Evolutionary conservation across 352 stramenopile species (phyloP), one percentile per base, ranked within the genome.

Genomic region (Phytophthora melonis): DNA sequence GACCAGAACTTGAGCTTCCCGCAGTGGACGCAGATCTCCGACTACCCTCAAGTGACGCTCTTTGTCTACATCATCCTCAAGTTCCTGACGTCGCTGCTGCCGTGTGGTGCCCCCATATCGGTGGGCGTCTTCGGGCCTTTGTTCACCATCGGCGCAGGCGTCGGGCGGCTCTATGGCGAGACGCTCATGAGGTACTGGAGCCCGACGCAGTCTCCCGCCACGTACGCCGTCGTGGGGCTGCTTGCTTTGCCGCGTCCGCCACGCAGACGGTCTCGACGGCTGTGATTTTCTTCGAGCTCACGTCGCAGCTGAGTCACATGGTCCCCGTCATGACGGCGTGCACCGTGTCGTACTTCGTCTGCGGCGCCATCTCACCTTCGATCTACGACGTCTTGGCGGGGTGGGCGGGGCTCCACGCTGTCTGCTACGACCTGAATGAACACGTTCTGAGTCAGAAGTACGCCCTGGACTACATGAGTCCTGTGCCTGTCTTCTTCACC

Each of bases 221-320:
- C 89, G 19, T 98, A 98, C 53, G 92, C 94, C 0, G 87, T 99
- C 16, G 93, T 98, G 16, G 96, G 0, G 96, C 95, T 3, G 94
- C 95, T 16, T 95, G 91, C 66, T 97, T 98, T 69, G 80, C 93
- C 1, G 92, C 93, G 2, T 97, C 93, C 7, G 94, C 95, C 11
- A 98, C 96, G 3, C 80, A 96, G 54, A 97, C 95, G 0, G 90
- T 98, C 16, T 98, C 89, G 0, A 96, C 89, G 0, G 86, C 88
- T 1, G 88, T 96, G 27, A 95, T 96, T 57, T 94, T 98, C 79
- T 96, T 96, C 59, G 89, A 96, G 63, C 81, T 96, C 21, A 95
- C 89, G 2, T 89, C 88, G 5, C 89, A 95, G 34, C 64, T 96
- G 25, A 95, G 88, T 66, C 88, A 96, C 78, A 93, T 96, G 84